Conservation (phyloP, 2,329 filamentous ascomycete genomes). For the Laburnicola sp. region DNA sequence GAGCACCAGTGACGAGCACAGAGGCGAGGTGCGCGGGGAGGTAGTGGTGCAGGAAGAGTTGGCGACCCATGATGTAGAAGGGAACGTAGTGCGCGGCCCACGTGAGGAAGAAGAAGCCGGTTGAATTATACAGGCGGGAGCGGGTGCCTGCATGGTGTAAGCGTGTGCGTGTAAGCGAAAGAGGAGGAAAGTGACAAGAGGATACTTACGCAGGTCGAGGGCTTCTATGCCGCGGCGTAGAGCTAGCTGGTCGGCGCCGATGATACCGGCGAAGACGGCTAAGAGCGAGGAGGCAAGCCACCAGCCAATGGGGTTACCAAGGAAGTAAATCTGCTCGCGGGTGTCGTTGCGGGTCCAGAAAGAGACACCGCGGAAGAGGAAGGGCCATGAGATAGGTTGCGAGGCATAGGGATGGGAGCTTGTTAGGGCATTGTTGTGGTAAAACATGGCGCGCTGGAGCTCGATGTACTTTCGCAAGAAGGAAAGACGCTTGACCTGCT, state of each 20-base stretch:
- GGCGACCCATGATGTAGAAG: constrained; percentile 97
- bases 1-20: constrained; percentile 82
- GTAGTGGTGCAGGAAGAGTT: constrained; percentile 98
- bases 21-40: constrained; percentile 92
- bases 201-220: constrained; percentile 81
- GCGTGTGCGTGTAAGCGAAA: constrained; percentile 32
- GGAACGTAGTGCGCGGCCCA: constrained; percentile 98
- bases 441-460: constrained; percentile 97
- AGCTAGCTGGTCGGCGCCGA: constrained; percentile 90
- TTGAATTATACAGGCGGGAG: constrained; percentile 94
- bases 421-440: constrained; percentile 97
- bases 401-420: constrained; percentile 96
- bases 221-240: constrained; percentile 91
- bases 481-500: constrained; percentile 78
- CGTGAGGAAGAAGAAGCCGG: constrained; percentile 97
- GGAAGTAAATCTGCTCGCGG: constrained; percentile 95
- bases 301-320: constrained; percentile 96
- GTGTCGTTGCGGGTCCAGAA: constrained; percentile 99
- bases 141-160: constrained; percentile 67
- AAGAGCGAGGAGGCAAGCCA: constrained; percentile 92
- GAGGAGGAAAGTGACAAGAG: background rate
- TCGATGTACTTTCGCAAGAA: constrained; percentile 96
- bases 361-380: constrained; percentile 93
- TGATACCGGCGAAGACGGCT: constrained; percentile 89
- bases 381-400: constrained; percentile 95